phyloP scores from a whole-genome alignment of 2,329 filamentous ascomycete species.

The Emericellopsis cladophorae region DNA sequence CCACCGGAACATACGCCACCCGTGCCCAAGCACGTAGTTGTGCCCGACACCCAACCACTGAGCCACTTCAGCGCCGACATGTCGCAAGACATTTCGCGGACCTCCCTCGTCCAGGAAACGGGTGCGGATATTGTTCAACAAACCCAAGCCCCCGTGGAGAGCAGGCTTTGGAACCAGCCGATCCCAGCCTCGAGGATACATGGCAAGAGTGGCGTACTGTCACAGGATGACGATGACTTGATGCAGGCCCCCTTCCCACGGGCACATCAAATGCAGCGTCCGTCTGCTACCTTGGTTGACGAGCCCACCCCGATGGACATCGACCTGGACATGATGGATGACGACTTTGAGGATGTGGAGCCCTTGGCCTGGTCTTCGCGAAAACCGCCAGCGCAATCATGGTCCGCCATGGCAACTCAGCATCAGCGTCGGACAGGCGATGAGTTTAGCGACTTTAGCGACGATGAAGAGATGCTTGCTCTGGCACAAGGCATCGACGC shows the following conservation, averaged over 20 bases:
- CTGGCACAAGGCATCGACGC: constrained; percentile 37
- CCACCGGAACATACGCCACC: constrained; percentile 4
- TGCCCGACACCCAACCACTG: constrained; percentile 30
- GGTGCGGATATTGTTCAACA: constrained; percentile 37
- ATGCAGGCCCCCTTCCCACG: constrained; percentile 12
- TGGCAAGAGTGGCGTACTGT: constrained; percentile 10
- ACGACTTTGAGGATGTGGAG: constrained; percentile 1
- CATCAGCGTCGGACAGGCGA: constrained; percentile 12
- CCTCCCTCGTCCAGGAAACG: constrained; percentile 14
- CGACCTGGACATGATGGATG: constrained; percentile 1
- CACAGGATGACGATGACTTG: constrained; percentile 10
- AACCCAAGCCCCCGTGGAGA: constrained; percentile 28
- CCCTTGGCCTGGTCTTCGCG: not conserved
- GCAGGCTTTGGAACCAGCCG: constrained; percentile 10
- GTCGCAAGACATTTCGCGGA: constrained; percentile 19
- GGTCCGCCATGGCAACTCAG: not conserved
- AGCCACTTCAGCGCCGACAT: constrained; percentile 16
- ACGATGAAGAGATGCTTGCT: constrained; percentile 38
- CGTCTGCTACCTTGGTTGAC: too few species aligned
- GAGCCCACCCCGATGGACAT: not conserved
- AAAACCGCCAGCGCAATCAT: constrained; percentile 1
- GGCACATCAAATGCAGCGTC: not conserved
- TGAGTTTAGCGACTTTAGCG: constrained; percentile 33
- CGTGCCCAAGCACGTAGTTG: constrained; percentile 13
- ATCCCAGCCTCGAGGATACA: constrained; percentile 7